Evolutionary conservation across 2,329 filamentous ascomycete genomes (phyloP).

Genomic region (Penicillium crustosum): DNA sequence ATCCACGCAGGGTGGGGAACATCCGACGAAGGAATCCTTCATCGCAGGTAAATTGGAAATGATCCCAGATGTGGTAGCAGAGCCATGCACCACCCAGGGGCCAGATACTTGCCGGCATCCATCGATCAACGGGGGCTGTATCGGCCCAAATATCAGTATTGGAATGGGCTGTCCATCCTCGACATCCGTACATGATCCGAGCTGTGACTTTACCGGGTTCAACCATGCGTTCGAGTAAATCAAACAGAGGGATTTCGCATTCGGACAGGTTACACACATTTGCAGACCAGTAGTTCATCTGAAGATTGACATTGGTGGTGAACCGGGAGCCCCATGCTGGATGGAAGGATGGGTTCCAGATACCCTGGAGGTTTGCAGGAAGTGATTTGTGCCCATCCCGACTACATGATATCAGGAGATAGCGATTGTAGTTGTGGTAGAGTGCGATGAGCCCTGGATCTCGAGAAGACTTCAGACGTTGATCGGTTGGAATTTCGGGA

Average conservation of each 20-base stretch:
- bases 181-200: conserved; percentile 53
- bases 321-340: conserved; percentile 58
- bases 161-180: conserved; percentile 58
- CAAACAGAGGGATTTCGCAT: conserved; percentile 45
- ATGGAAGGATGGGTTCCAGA: conserved; percentile 53
- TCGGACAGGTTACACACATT: conserved; percentile 53
- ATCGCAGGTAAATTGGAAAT: conserved; percentile 53
- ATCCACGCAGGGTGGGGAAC: conserved; percentile 29
- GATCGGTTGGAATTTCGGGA: conserved; percentile 32
- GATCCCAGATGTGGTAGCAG: conserved; percentile 60
- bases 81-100: conserved; percentile 57
- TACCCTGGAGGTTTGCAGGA: conserved; percentile 59
- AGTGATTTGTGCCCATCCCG: conserved; percentile 47
- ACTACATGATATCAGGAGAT: conserved; percentile 57
- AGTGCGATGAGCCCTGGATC: conserved; percentile 56
- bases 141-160: conserved; percentile 62
- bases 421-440: conserved; percentile 55
- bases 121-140: conserved; percentile 52
- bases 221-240: conserved; percentile 41
- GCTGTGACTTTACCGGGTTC: conserved; percentile 53
- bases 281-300: conserved; percentile 62
- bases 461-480: conserved; percentile 30
- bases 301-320: conserved; percentile 60
- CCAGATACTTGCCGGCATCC: conserved; percentile 42
- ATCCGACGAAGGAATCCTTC: conserved; percentile 20